Percentiles rank a stretch among this genome's conserved stretches.
These are phyloP conservation scores for Aspergillus amoenus DNA, from an alignment of 2,329 filamentous ascomycete species.

Conservation along the genomic window DNA sequence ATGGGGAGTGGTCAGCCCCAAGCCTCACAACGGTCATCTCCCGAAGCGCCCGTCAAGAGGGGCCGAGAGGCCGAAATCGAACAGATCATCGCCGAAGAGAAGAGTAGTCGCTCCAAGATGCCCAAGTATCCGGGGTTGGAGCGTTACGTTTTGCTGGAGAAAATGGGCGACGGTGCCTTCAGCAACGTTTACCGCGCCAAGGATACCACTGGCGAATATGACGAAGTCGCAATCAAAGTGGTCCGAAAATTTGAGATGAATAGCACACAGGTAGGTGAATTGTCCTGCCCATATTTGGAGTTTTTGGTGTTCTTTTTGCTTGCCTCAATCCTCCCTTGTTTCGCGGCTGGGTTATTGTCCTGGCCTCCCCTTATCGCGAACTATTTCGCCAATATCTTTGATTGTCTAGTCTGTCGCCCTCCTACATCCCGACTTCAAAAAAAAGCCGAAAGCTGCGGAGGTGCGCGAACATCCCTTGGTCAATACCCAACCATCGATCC, in stretches of 20 bases:
- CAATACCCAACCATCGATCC: background rate
- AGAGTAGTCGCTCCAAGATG: slow-evolving; percentile 79
- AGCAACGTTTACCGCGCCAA: slow-evolving; percentile 94
- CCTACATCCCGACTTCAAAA: slow-evolving; percentile 95
- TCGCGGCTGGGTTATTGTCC: background rate
- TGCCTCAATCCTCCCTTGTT: background rate
- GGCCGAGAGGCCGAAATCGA: slow-evolving; percentile 66
- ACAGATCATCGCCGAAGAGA: slow-evolving; percentile 87
- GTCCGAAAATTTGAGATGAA: slow-evolving; percentile 99
- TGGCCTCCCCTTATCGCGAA: slow-evolving; percentile 20
- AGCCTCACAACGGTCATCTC: slow-evolving; percentile 40
- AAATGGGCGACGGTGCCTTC: slow-evolving; percentile 99
- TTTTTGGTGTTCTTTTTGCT: slow-evolving; percentile 20
- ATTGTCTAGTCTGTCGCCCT: slow-evolving; percentile 76
- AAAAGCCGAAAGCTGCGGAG: slow-evolving; percentile 93
- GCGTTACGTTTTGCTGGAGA: slow-evolving; percentile 82
- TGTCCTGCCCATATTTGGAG: slow-evolving; percentile 22
- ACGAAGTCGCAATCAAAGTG: slow-evolving; percentile 95
- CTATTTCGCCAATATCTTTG: slow-evolving; percentile 50
- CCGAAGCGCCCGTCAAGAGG: slow-evolving; percentile 49
- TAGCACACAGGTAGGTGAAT: slow-evolving; percentile 82
- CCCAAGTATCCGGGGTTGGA: slow-evolving; percentile 83
- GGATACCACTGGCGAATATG: slow-evolving; percentile 69
- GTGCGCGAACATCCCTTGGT: slow-evolving; percentile 60
- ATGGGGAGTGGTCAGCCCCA: slow-evolving; percentile 64